Base-by-base conservation (phyloP, 108 stramenopile genomes). In the Fragilariopsis cylindrus region DNA sequence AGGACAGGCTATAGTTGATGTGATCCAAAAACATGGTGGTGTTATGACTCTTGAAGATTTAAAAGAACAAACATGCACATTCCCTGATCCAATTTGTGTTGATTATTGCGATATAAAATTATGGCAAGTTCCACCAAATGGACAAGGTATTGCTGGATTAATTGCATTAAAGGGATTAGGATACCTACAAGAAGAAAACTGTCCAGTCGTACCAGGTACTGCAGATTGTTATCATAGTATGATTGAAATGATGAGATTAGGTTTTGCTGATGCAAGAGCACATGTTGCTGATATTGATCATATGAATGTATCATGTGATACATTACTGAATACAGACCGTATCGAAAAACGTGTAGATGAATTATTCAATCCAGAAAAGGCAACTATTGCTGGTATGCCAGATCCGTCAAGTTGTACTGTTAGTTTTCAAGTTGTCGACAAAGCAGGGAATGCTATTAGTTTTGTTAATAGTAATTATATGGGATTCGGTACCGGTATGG, bases 381-480 rank as follows among this genome's bases (percentile, higher is more conserved):
- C 91, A 4, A 70, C 64, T 1, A 71, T 86, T 48, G 70, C 79
- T 4, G 93, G 88, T 12, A 54, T 60, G 43, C 87, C 90, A 9
- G 63, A 74, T 11, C 80, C 89, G 13, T 79, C 84, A 13, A 88
- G 86, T 69, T 92, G 93, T 76, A 99, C 98, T 0, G 97, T 98
- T 7, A 92, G 89, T 70, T 93, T 96, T 70, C 93, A 94, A 77
- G 95, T 96, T 11, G 92, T 98, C 0, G 98, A 99, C 68, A 71
- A 76, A 5, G 73, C 71, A 4, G 99, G 98, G 3, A 98, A 98
- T 75, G 97, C 98, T 3, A 92, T 96, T 48, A 95, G 95, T 41
- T 96, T 98, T 77, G 96, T 98, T 48, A 96, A 97, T 77, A 89
- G 88, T 69, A 99, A 99, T 76, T 99, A 88, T 74, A 87, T 86